Base-by-base conservation (phyloP, 2,329 filamentous ascomycete species). In the Fusarium virguliforme region DNA sequence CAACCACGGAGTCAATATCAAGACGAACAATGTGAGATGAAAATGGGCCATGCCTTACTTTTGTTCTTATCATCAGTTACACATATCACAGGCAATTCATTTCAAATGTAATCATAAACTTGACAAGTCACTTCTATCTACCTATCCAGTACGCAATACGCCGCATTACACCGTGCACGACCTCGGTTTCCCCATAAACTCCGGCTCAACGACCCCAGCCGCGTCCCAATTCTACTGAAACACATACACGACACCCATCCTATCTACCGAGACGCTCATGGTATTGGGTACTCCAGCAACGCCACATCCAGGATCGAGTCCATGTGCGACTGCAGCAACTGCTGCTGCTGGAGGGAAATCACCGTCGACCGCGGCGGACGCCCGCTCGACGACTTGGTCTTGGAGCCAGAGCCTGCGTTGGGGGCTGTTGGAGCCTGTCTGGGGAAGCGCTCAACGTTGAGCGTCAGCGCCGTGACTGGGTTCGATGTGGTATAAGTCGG, bases 181-280 rank as follows among this genome's bases (percentile, higher is more conserved):
- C 59, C 65, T 55, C 51, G 62, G 40, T 48, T 30, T 57, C 26
- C 41, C 53, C 32, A 54, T 50, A 57, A 62, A 63, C 43, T 69
- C 63, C 37, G 28, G 41, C 18, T n/a, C 56, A 48, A 62, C 28
- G 35, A n/a, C 35, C 38, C 22, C 30, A 48, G 51, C 24, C 60
- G 56, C 53, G 41, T 58, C 48, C 55, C 67, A 62, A 43, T n/a
- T 72, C 74, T 81, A 87, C 73, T 86, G 84, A 77, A 91, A 97
- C 59, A 98, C 91, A 85, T 96, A 97, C 50, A 98, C 90, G 79
- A 95, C 91, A 1, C 96, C 96, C 40, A 91, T 93, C 74, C 95
- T 87, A 84, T 99, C 96, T 60, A 92, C 95, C 72, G 93, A 97
- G 55, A 98, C 86, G 35, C 95, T 92, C 94, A 98, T 98, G 5